Evolutionary conservation across 2,329 filamentous ascomycete species (phyloP).

Genomic region (Ceratocystis lukuohia): DNA sequence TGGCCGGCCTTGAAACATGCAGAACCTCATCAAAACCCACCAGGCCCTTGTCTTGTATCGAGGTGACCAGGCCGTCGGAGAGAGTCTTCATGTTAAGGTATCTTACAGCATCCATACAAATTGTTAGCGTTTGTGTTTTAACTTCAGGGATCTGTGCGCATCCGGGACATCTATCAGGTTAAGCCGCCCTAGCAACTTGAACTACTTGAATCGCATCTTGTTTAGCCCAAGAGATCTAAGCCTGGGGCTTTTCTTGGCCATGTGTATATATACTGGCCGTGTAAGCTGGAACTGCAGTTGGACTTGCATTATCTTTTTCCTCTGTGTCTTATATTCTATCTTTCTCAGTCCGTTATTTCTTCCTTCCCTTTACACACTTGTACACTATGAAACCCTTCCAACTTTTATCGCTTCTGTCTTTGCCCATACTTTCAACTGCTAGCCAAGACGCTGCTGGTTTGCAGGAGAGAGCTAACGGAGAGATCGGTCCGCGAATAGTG

Average conservation of each 20-base stretch:
- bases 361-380: neutral
- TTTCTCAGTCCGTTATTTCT: neutral
- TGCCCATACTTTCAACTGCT: constrained; percentile 4
- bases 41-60: no score
- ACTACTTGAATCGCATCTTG: neutral
- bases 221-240: neutral
- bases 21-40: neutral
- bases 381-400: constrained; percentile 3
- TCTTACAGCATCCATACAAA: neutral
- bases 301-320: no score
- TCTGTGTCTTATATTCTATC: no score
- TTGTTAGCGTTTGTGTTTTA: neutral
- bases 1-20: neutral
- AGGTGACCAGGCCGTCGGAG: no score
- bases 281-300: neutral
- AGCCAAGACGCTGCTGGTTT: neutral
- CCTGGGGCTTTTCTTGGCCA: neutral
- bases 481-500: neutral
- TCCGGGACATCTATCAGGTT: no score
- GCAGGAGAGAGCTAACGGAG: neutral
- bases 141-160: neutral
- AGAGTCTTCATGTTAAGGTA: no score
- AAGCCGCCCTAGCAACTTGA: no score
- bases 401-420: constrained; percentile 2
- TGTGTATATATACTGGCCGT: neutral